Conservation (phyloP, 805 yeast species). For the Starmera amethionina region DNA sequence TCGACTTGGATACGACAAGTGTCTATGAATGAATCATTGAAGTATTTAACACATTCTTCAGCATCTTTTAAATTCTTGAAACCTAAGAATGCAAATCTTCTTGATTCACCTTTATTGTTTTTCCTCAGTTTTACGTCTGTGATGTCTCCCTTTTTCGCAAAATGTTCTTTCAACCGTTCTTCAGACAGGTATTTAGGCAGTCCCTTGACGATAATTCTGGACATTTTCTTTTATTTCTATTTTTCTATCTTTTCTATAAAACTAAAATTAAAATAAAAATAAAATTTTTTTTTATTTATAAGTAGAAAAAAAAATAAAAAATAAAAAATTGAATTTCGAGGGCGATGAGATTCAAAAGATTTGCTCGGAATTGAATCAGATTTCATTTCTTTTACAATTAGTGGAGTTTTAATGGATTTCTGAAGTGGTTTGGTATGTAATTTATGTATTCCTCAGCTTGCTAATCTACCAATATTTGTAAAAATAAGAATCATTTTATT, state of each 20-base stretch:
- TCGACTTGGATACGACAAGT: slow-evolving; percentile 74
- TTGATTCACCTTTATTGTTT: slow-evolving; percentile 74
- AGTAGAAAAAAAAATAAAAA: not conserved
- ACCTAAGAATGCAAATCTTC: slow-evolving; percentile 92
- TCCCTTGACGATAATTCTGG: slow-evolving; percentile 88
- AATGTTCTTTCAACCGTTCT: slow-evolving; percentile 58
- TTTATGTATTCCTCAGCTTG: too few species aligned
- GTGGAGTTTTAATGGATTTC: too few species aligned
- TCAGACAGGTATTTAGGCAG: slow-evolving; percentile 74
- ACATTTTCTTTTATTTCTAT: slow-evolving; percentile 31
- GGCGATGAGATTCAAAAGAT: not conserved
- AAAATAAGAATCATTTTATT: too few species aligned
- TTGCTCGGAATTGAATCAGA: not conserved
- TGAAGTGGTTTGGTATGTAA: not conserved
- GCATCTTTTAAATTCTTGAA: slow-evolving; percentile 71
- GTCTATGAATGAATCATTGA: slow-evolving; percentile 71
- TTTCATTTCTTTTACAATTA: too few species aligned
- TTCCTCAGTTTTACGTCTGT: slow-evolving; percentile 85
- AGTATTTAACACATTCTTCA: slow-evolving; percentile 62
- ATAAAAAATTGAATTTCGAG: not conserved
- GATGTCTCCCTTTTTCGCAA: slow-evolving; percentile 48
- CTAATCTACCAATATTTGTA: too few species aligned
- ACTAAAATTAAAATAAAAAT: not conserved
- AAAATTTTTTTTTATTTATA: not conserved
- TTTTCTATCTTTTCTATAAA: not conserved